Percentiles rank a stretch among this genome's conserved stretches.
Conservation (phyloP, 1,284 basidiomycete genomes). For the Puccinia horiana region DNA sequence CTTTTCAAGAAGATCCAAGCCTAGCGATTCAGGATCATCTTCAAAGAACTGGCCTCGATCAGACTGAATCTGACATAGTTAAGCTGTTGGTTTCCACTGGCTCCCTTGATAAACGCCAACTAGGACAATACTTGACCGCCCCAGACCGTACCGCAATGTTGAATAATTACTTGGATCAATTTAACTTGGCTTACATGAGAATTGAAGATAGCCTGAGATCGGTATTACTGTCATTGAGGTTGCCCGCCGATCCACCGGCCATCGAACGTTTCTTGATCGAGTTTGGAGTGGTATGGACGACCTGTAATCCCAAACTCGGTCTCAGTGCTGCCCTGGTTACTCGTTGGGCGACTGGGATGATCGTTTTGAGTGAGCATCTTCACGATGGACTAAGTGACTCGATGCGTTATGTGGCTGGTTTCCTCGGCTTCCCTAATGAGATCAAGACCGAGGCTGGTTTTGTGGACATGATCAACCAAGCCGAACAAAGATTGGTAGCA, state of each 20-base stretch:
- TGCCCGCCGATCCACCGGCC: constrained; percentile 68
- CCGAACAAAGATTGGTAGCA: not conserved
- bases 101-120: constrained; percentile 77
- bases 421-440: constrained; percentile 25
- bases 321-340: constrained; percentile 76
- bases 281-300: constrained; percentile 84
- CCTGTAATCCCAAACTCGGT: constrained; percentile 71
- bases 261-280: constrained; percentile 68
- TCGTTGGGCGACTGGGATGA: constrained; percentile 77
- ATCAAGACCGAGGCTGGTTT: constrained; percentile 25
- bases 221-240: constrained; percentile 77
- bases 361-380: constrained; percentile 72
- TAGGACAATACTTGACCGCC: constrained; percentile 76
- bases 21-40: constrained; percentile 50
- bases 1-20: constrained; percentile 50
- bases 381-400: constrained; percentile 51
- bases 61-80: constrained; percentile 71
- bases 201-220: constrained; percentile 85
- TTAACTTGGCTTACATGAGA: constrained; percentile 76
- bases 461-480: not conserved
- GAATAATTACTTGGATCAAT: constrained; percentile 79
- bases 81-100: constrained; percentile 79
- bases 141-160: constrained; percentile 72
- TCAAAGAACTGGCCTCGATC: constrained; percentile 61
- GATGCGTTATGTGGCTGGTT: constrained; percentile 38